Conservation (phyloP, 2,329 filamentous ascomycete genomes). For the Colletotrichum sp. region DNA sequence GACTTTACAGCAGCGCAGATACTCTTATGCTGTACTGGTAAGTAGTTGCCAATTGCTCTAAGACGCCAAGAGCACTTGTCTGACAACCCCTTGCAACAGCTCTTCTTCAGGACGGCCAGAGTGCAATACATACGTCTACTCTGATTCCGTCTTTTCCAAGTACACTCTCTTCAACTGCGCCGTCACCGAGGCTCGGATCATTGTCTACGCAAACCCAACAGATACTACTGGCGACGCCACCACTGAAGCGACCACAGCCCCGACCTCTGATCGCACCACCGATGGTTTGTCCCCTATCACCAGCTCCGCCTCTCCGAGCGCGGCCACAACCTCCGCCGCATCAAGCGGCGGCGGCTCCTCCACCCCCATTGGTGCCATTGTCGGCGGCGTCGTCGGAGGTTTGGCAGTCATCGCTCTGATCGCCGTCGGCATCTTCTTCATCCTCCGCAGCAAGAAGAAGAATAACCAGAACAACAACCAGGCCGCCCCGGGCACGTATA, state of each 20-base stretch:
- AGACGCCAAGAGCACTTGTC: background rate
- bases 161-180: conserved; percentile 36
- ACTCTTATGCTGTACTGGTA: conserved; percentile 36
- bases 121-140: conserved; percentile 35
- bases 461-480: background rate
- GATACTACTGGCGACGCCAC: conserved; percentile 1
- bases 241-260: background rate
- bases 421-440: conserved; percentile 29
- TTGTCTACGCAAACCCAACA: conserved; percentile 25
- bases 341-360: conserved; percentile 31
- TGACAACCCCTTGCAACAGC: conserved; percentile 15
- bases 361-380: conserved; percentile 39
- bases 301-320: background rate
- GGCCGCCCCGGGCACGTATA: background rate
- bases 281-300: background rate
- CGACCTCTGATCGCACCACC: background rate
- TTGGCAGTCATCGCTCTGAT: conserved; percentile 33
- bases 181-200: conserved; percentile 23
- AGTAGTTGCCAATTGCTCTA: background rate
- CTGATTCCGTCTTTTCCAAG: conserved; percentile 18
- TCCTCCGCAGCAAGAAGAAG: conserved; percentile 32
- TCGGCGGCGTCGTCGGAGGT: conserved; percentile 44
- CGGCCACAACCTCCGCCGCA: conserved; percentile 25
- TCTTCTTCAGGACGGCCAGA: conserved; percentile 25
- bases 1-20: conserved; percentile 25